Conservation (phyloP, 83 land plant species). For the Larix sibirica region DNA sequence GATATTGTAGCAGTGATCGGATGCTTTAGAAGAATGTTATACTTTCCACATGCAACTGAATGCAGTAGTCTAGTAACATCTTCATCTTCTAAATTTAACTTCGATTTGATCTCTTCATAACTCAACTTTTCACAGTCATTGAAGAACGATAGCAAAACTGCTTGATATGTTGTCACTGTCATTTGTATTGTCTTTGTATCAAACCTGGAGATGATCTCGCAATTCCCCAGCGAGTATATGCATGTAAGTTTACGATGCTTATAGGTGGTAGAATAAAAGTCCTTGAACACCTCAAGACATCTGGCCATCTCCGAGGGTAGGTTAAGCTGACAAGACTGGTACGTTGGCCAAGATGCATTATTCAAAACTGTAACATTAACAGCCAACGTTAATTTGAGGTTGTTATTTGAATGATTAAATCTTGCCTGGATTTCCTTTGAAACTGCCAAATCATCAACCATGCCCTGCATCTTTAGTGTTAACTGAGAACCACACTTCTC, state of each 20-base stretch:
- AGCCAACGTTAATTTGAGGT: conserved; percentile 82
- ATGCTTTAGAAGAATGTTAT: conserved; percentile 63
- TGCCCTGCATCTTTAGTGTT: conserved; percentile 95
- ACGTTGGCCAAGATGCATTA: conserved; percentile 90
- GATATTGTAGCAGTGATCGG: conserved; percentile 50
- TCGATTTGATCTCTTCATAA: conserved; percentile 76
- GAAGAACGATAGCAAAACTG: conserved; percentile 76
- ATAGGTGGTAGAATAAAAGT: conserved; percentile 77
- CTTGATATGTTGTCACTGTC: conserved; percentile 87
- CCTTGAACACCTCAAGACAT: conserved; percentile 75
- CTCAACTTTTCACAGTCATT: conserved; percentile 71
- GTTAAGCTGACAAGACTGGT: conserved; percentile 80
- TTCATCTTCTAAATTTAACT: conserved; percentile 79
- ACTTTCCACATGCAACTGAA: conserved; percentile 78
- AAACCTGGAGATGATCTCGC: conserved; percentile 78
- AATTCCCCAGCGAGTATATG: conserved; percentile 91
- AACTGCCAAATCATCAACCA: conserved; percentile 80
- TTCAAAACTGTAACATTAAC: conserved; percentile 72
- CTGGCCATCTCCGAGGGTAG: conserved; percentile 84
- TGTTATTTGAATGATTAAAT: conserved; percentile 77
- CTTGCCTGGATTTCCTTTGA: conserved; percentile 75
- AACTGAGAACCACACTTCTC: conserved; percentile 89
- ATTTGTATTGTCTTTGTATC: conserved; percentile 81
- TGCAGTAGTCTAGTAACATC: conserved; percentile 70
- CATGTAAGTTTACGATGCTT: conserved; percentile 88